Evolutionary conservation across 441 rosid species (phyloP).

Genomic region (Melastoma candidum): DNA sequence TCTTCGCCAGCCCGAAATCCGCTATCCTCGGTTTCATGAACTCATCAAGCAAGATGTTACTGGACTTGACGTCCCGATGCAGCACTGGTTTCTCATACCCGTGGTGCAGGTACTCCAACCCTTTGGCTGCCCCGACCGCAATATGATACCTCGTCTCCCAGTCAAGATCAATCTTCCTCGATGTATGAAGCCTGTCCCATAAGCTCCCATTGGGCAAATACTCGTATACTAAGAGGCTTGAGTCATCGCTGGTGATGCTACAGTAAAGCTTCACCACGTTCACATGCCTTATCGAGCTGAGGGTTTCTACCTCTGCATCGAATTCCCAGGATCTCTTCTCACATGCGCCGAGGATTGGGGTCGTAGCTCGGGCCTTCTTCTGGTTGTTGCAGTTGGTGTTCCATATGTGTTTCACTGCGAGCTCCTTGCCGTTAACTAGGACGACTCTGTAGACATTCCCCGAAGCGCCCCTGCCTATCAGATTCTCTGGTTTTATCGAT

Average conservation of each 20-base stretch:
- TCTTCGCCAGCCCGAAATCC: constrained; percentile 15
- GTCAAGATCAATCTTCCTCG: constrained; percentile 8
- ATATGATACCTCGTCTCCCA: constrained; percentile 12
- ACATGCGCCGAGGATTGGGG: background rate
- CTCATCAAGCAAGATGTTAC: constrained; percentile 15
- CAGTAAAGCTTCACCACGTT: constrained; percentile 16
- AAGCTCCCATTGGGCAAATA: constrained; percentile 16
- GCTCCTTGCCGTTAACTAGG: constrained; percentile 9
- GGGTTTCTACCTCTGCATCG: constrained; percentile 6
- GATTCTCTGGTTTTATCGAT: constrained; percentile 14
- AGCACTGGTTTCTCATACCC: constrained; percentile 14
- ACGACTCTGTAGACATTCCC: constrained; percentile 12
- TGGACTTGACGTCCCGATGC: constrained; percentile 15
- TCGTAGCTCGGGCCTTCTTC: constrained; percentile 4
- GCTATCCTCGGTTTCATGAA: constrained; percentile 11
- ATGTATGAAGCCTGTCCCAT: constrained; percentile 15
- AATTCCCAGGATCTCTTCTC: constrained; percentile 11
- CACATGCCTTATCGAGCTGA: constrained; percentile 16
- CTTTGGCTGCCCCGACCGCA: constrained; percentile 14
- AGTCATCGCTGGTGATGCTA: constrained; percentile 16
- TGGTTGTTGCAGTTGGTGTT: background rate
- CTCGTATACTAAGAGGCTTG: constrained; percentile 16
- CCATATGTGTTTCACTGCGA: constrained; percentile 14
- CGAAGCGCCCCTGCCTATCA: constrained; percentile 13
- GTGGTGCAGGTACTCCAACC: constrained; percentile 15